phyloP scores from a whole-genome alignment of 2,329 filamentous ascomycete species.

The Penicillium hesseltinei region DNA sequence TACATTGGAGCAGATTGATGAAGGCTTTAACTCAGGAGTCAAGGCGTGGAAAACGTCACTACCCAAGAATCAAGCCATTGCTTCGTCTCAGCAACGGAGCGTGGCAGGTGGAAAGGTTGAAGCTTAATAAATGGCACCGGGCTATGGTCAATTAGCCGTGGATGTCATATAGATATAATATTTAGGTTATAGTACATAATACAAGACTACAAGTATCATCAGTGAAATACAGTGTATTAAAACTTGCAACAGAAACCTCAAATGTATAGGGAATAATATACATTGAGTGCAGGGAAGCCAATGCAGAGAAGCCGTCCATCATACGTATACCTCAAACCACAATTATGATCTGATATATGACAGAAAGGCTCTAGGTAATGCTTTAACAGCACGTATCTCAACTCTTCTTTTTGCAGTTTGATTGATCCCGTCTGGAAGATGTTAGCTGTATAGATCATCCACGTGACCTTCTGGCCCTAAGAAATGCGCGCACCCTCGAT shows the following conservation, averaged over 20 bases:
- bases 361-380: neutral
- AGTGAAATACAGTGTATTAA: too few species aligned
- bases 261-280: neutral
- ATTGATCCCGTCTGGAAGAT: neutral
- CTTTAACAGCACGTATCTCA: too few species aligned
- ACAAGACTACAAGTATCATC: neutral
- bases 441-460: too few species aligned
- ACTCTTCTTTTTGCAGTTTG: neutral
- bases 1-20: constrained; percentile 31
- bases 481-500: neutral
- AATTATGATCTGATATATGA: neutral
- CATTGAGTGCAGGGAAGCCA: too few species aligned
- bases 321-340: too few species aligned
- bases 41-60: constrained; percentile 28
- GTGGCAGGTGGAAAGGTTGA: neutral
- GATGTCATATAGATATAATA: neutral
- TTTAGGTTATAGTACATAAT: neutral
- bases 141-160: too few species aligned
- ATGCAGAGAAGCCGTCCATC: too few species aligned
- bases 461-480: neutral
- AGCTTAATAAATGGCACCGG: neutral
- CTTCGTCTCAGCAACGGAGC: neutral
- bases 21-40: constrained; percentile 21
- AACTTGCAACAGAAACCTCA: neutral
- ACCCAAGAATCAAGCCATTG: constrained; percentile 16